Evolutionary conservation across 805 yeast species (phyloP), one percentile per base, ranked within the genome.

Genomic region (Yarrowia porcina): DNA sequence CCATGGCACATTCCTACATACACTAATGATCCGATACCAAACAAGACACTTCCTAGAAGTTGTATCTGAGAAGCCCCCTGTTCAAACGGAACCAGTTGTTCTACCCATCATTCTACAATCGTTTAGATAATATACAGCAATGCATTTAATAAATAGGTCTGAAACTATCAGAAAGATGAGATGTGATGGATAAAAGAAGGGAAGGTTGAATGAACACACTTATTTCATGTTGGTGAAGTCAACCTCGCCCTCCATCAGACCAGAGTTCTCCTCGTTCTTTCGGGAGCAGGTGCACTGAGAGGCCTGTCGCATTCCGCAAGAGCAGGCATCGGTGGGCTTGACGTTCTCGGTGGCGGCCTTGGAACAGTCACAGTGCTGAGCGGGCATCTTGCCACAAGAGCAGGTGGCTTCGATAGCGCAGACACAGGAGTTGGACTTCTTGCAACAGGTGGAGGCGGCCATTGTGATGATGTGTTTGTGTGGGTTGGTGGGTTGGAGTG

Each of bases 401-500:
- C 88, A 83, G 67, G 83, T 82, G 67, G 88, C 86, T 66, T 81
- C 82, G 65, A 80, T 71, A 67, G 88, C 86, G 71, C 87, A 83
- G 69, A 82, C 79, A 72, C 87, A 83, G 67, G 78, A 69, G 69
- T 80, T 75, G 64, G 80, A 71, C 61, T 69, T 66, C 69, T 73
- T 70, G 75, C 79, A 76, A 75, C 79, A 76, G 65, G 47, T 56
- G 30, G 61, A 56, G 49, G 61, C 47, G 49, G 49, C 49, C 49
- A 41, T 41, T 56, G 27, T 56, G 7, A 20, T 44, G n/a, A 30
- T 23, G 9, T 47, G 56, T 32, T 9, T 25, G 44, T 13, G 42
- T 1, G n/a, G 21, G 27, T 30, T 32, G 54, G 36, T 30, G 30
- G 54, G 23, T 20, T 32, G n/a, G n/a, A n/a, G 54, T 25, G 28